Percentiles rank a stretch among this genome's conserved stretches.
Conservation (phyloP, 2,329 filamentous ascomycete species). For the Xylariaceae sp. region DNA sequence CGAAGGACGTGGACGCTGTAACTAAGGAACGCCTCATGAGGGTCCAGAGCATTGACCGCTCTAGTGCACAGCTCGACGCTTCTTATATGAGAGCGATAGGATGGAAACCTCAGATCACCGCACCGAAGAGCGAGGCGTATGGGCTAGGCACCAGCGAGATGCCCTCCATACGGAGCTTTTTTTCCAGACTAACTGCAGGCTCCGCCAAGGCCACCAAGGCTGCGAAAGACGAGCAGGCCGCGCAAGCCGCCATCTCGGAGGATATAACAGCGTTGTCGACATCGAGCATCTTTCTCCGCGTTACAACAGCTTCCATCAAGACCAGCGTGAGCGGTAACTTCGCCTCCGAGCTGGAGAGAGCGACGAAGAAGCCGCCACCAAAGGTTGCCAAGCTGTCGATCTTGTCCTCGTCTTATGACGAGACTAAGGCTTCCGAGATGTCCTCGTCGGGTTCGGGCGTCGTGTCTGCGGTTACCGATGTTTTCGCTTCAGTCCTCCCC, state of each 20-base stretch:
- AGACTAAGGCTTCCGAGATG: conserved; percentile 60
- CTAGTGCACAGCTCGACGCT: conserved; percentile 88
- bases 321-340: conserved; percentile 70
- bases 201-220: conserved; percentile 49
- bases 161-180: conserved; percentile 71
- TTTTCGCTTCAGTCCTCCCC: conserved; percentile 87
- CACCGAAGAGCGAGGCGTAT: conserved; percentile 45
- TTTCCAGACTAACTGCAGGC: conserved; percentile 65
- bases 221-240: conserved; percentile 56
- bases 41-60: conserved; percentile 71
- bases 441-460: conserved; percentile 37
- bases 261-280: conserved; percentile 66
- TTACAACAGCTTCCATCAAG: conserved; percentile 76
- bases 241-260: conserved; percentile 59
- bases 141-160: conserved; percentile 43
- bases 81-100: conserved; percentile 82
- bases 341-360: conserved; percentile 81
- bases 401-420: conserved; percentile 85
- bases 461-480: conserved; percentile 59
- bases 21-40: conserved; percentile 89
- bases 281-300: conserved; percentile 80
- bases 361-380: conserved; percentile 94
- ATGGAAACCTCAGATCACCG: conserved; percentile 60
- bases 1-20: conserved; percentile 70
- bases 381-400: conserved; percentile 82